Evolutionary conservation across 495 filamentous ascomycete genomes (phyloP).

Genomic region (Xylaria cubensis): DNA sequence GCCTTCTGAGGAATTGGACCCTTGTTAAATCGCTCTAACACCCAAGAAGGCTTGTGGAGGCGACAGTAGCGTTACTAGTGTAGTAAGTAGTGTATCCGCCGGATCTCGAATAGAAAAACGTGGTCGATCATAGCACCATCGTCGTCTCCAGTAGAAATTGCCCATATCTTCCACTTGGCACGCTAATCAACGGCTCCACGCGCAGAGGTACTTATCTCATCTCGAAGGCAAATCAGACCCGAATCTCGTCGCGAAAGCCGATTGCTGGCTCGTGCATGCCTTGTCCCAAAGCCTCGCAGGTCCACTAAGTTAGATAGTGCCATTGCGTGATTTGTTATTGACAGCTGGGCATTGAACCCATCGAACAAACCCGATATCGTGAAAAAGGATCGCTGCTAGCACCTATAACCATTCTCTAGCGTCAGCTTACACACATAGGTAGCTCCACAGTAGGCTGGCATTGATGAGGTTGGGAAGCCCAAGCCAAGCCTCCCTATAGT

Average conservation of each 20-base stretch:
- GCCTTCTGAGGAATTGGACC: neutral
- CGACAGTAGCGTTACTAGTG: slow-evolving; percentile 3
- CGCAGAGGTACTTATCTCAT: no score
- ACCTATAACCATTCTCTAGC: slow-evolving; percentile 6
- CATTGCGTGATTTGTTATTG: slow-evolving; percentile 24
- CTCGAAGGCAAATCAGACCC: no score
- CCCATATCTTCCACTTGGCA: no score
- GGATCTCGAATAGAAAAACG: slow-evolving; percentile 10
- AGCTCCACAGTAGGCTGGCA: slow-evolving; percentile 4
- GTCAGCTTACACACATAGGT: slow-evolving; percentile 17
- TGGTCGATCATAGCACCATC: slow-evolving; percentile 3
- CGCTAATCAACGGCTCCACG: no score
- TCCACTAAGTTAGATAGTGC: neutral
- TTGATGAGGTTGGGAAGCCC: neutral
- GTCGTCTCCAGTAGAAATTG: neutral
- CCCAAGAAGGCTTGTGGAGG: slow-evolving; percentile 1
- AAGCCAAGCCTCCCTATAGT: slow-evolving; percentile 4
- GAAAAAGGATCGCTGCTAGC: slow-evolving; percentile 1
- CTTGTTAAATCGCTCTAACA: neutral
- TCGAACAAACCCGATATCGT: neutral
- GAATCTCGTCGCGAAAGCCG: no score
- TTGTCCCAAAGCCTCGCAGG: neutral
- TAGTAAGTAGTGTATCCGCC: neutral
- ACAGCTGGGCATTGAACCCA: neutral
- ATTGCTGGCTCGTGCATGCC: no score